These are phyloP conservation scores for Cryptosporidium bovis DNA, from an alignment of 169 alveolate genomes.

Conservation along the genomic window DNA sequence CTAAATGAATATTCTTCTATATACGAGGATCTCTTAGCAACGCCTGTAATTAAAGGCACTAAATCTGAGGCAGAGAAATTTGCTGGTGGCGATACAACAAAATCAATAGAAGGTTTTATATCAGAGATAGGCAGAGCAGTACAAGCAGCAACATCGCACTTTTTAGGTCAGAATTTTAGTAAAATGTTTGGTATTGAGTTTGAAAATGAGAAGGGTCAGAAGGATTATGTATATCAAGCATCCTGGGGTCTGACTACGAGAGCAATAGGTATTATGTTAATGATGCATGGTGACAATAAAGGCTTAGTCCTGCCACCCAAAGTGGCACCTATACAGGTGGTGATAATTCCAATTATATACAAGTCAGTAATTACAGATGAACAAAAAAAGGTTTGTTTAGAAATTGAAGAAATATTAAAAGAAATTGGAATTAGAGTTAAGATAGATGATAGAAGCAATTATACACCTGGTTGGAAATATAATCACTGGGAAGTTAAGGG, in stretches of 20 bases:
- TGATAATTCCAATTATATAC: constrained; percentile 93
- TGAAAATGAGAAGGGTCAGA: constrained; percentile 92
- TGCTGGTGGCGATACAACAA: constrained; percentile 99
- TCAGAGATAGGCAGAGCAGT: constrained; percentile 99
- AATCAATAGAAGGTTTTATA: constrained; percentile 96
- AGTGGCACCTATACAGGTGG: constrained; percentile 95
- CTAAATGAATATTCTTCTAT: constrained; percentile 89
- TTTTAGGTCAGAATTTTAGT: constrained; percentile 98
- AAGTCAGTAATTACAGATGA: constrained; percentile 81
- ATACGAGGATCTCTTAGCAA: constrained; percentile 96
- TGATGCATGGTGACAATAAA: constrained; percentile 98
- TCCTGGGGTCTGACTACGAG: constrained; percentile 99
- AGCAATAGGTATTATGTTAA: constrained; percentile 93
- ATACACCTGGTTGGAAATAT: constrained; percentile 99
- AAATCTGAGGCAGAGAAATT: constrained; percentile 97
- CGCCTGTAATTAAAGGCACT: constrained; percentile 98
- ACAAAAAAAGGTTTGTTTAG: constrained; percentile 75
- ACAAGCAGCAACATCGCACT: constrained; percentile 98
- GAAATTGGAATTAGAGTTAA: constrained; percentile 78
- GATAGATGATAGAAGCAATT: constrained; percentile 91
- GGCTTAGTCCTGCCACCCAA: constrained; percentile 98
- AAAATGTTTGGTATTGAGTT: constrained; percentile 96
- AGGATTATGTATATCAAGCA: constrained; percentile 94
- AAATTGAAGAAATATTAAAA: constrained; percentile 38
- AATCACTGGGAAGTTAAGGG: constrained; percentile 99